Conservation (phyloP, 129 eudicot species). For the Lactuca sativa region DNA sequence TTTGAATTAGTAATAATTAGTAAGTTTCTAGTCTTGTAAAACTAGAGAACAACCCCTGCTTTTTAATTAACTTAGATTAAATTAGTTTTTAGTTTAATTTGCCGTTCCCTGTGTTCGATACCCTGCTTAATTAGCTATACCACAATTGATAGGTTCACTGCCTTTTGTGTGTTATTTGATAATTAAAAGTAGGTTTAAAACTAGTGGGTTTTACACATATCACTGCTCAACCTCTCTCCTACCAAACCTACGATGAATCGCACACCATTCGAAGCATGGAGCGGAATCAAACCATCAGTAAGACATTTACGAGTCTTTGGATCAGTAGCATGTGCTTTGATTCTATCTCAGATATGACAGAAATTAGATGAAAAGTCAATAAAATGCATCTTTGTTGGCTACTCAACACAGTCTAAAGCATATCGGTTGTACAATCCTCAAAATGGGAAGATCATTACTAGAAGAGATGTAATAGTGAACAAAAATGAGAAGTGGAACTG, state of each 20-base stretch:
- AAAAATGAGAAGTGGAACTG: neutral
- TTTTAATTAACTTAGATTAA: no score
- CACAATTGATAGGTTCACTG: no score
- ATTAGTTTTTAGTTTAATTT: no score
- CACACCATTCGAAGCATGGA: neutral
- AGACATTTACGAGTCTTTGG: conserved; percentile 12
- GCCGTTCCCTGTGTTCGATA: no score
- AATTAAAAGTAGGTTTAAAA: no score
- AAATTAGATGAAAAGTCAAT: neutral
- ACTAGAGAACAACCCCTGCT: no score
- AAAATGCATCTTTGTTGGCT: neutral
- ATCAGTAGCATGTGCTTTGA: neutral
- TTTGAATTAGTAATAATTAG: no score
- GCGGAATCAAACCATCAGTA: neutral
- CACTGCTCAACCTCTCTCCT: conserved; percentile 3
- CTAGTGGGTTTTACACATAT: no score
- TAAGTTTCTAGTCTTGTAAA: no score
- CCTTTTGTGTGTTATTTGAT: no score
- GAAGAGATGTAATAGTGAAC: neutral
- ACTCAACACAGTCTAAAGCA: neutral
- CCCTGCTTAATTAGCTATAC: no score
- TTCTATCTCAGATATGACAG: neutral
- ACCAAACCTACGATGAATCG: conserved; percentile 2
- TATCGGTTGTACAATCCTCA: neutral
- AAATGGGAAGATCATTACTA: neutral